Base-by-base conservation (phyloP, 2,329 filamentous ascomycete species). In the Colletotrichum tanaceti region DNA sequence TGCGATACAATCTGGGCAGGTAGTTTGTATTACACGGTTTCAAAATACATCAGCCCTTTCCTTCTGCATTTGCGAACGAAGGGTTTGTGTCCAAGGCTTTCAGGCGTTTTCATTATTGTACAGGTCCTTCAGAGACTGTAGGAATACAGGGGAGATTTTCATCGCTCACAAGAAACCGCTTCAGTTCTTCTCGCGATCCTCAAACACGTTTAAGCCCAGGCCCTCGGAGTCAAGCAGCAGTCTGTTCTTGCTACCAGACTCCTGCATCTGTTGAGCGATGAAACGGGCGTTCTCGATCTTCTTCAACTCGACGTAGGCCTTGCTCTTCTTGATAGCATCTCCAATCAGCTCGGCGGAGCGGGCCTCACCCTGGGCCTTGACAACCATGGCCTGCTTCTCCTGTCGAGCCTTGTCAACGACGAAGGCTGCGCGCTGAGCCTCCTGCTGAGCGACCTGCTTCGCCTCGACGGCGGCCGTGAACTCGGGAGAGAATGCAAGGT, bases 301-400 rank as follows among this genome's bases (percentile, higher is more conserved):
- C 84, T 97, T 93, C 78, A 99, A 88, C 82, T 98, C 96, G 72
- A 99, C 89, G 80, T 99, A 99, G 73, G 93, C 92, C 84, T 94
- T 92, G 85, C 88, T 97, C 91, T 98, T 99, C 93, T 98, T 99
- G 90, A 99, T 97, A 71, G 96, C 96, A 61, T 99, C 96, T 82
- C 96, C 96, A 77, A 99, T 98, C 72, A 99, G 90, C 84, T 99
- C 94, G 54, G 96, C 96, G 46, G 96, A 98, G 73, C 96, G 93
- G 58, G 96, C 96, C 85, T 99, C 96, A 93, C 96, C 96, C 89
- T 98, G 96, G 4, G 96, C 96, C 83, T 94, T 93, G 78, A 99
- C 96, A 64, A 99, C 94, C 85, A 94, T 98, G 75, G 96, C 96
- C 84, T 99, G 96, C 87, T 99, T 99, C 88, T 99, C 96, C 83